phyloP scores from a whole-genome alignment of 2,329 filamentous ascomycete species.

The Colletotrichum kahawae region DNA sequence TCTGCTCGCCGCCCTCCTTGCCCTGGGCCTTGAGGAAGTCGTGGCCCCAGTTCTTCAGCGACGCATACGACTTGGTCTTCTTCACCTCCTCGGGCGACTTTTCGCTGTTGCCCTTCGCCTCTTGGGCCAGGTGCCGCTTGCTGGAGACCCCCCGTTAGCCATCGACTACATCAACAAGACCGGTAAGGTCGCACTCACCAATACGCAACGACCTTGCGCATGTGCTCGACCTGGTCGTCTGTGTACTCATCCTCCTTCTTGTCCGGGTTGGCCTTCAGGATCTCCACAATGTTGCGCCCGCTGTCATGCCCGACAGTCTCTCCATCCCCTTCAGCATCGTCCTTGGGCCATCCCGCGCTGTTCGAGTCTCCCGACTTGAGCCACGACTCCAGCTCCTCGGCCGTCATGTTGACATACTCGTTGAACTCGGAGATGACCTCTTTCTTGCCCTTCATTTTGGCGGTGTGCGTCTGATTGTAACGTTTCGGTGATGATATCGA shows the following conservation, averaged over 20 bases:
- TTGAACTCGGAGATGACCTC: conserved; percentile 63
- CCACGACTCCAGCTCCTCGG: conserved; percentile 66
- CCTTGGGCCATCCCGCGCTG: conserved; percentile 64
- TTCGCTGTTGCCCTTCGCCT: conserved; percentile 61
- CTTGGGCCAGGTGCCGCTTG: conserved; percentile 70
- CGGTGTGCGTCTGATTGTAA: neutral
- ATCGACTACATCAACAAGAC: no score
- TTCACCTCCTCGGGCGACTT: conserved; percentile 50
- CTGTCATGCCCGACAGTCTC: conserved; percentile 70
- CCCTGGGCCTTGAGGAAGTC: conserved; percentile 50
- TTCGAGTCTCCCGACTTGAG: conserved; percentile 62
- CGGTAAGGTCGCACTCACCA: conserved; percentile 39
- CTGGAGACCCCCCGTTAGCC: conserved; percentile 23
- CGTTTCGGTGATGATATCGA: neutral
- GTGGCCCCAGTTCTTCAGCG: conserved; percentile 67
- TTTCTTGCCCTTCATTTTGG: conserved; percentile 29
- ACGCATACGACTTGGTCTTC: conserved; percentile 59
- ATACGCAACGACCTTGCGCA: conserved; percentile 68
- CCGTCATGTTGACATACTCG: conserved; percentile 69
- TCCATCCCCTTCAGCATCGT: conserved; percentile 55
- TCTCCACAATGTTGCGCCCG: conserved; percentile 67
- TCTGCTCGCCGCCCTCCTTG: conserved; percentile 7
- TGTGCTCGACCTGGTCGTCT: conserved; percentile 59
- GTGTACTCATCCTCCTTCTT: conserved; percentile 62
- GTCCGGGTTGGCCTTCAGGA: conserved; percentile 65